These are phyloP conservation scores for Penicillium janthinellum DNA, from an alignment of 2,329 filamentous ascomycete species.

Conservation along the genomic window DNA sequence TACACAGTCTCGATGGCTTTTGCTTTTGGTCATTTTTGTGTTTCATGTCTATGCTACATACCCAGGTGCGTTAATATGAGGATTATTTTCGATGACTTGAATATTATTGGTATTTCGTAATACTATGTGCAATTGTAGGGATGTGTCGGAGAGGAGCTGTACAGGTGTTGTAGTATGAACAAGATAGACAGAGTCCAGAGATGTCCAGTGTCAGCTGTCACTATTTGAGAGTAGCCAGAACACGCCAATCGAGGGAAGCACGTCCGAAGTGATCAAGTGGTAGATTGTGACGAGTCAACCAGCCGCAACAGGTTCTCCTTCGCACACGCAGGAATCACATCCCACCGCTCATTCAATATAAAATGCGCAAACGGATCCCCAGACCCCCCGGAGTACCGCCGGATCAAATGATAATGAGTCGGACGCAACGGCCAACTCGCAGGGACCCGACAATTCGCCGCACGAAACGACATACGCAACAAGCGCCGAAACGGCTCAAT, in stretches of 20 bases:
- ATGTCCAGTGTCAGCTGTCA: not conserved
- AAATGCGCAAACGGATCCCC: constrained; percentile 40
- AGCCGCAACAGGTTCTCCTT: constrained; percentile 30
- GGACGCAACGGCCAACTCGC: constrained; percentile 37
- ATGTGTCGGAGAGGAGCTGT: not conserved
- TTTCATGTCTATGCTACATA: constrained; percentile 14
- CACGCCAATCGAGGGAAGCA: not conserved
- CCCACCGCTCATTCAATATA: constrained; percentile 37
- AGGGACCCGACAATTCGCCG: constrained; percentile 35
- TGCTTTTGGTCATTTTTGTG: not conserved
- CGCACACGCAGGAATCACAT: constrained; percentile 30
- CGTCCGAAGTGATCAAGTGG: not conserved
- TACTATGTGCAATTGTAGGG: not conserved
- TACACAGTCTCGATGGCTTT: not conserved
- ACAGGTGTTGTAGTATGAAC: not conserved
- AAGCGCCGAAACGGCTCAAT: constrained; percentile 37
- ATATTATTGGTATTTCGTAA: not conserved
- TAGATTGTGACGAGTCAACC: not conserved
- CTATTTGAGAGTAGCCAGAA: not conserved
- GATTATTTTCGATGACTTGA: not conserved
- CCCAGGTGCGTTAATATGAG: constrained; percentile 11
- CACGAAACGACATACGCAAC: constrained; percentile 34
- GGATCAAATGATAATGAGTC: constrained; percentile 35
- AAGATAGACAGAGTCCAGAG: not conserved
- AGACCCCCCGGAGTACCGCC: constrained; percentile 29